These are phyloP conservation scores for Malassezia restricta DNA, from an alignment of 1,284 basidiomycete species.

Conservation along the genomic window DNA sequence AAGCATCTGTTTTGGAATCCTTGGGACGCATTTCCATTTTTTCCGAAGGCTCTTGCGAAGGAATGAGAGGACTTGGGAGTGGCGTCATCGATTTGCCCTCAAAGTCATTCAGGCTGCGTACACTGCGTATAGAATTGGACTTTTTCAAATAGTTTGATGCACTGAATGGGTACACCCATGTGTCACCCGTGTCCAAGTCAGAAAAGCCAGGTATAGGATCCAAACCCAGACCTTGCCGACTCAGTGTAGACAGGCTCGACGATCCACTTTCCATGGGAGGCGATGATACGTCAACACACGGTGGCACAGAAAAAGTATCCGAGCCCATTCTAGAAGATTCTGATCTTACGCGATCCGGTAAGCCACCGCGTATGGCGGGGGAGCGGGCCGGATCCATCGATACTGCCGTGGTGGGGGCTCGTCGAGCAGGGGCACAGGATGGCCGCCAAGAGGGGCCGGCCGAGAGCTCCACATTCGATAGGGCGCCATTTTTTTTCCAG, in stretches of 20 bases:
- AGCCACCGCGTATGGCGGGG: no score
- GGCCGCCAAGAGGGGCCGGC: no score
- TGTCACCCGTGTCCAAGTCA: neutral
- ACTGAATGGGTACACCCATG: slow-evolving; percentile 1
- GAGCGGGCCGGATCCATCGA: no score
- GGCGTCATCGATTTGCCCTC: slow-evolving; percentile 39
- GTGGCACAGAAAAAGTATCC: neutral
- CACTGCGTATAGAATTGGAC: slow-evolving; percentile 31
- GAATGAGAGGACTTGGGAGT: slow-evolving; percentile 28
- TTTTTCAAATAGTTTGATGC: neutral
- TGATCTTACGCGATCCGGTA: no score
- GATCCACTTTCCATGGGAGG: neutral
- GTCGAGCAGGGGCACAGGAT: no score
- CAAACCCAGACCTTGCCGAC: neutral
- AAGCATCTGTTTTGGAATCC: slow-evolving; percentile 26
- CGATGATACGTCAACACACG: neutral
- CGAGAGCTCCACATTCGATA: no score
- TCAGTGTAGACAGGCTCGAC: neutral
- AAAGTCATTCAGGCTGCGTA: slow-evolving; percentile 39
- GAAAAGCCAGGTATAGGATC: neutral
- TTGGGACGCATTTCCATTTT: neutral
- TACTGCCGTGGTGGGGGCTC: no score
- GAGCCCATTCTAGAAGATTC: no score
- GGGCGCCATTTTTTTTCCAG: no score
- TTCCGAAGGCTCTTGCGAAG: slow-evolving; percentile 1